Conservation (phyloP, 2,329 filamentous ascomycete species). For the Neonectria faginata region DNA sequence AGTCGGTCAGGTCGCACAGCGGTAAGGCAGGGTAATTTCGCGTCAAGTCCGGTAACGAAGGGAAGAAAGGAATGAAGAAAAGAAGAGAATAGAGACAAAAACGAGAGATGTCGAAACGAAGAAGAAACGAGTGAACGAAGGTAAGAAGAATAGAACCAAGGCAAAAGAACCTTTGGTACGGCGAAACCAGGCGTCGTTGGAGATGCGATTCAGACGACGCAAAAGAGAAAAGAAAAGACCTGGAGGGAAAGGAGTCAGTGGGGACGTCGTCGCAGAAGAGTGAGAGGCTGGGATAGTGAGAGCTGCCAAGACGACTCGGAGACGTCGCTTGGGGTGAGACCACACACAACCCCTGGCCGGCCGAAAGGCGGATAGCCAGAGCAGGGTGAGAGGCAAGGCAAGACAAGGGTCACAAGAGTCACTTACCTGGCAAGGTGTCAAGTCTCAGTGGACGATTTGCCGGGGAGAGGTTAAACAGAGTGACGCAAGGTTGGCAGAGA, state of each 20-base stretch:
- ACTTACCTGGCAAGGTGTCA: conserved; percentile 22
- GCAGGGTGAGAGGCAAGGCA: conserved; percentile 14
- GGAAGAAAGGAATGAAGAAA: conserved; percentile 14
- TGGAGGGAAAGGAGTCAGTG: conserved; percentile 29
- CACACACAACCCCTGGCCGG: conserved; percentile 14
- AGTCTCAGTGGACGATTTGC: conserved; percentile 18
- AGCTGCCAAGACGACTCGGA: conserved; percentile 31
- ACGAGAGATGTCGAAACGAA: conserved; percentile 28
- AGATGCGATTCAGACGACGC: conserved; percentile 33
- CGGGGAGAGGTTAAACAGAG: conserved; percentile 9
- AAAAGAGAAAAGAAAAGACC: conserved; percentile 36
- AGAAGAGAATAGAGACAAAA: no score
- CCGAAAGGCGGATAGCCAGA: conserved; percentile 16
- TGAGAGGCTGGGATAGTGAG: conserved; percentile 29
- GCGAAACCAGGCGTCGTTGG: conserved; percentile 42
- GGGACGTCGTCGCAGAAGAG: conserved; percentile 37
- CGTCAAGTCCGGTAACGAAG: conserved; percentile 25
- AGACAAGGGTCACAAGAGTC: conserved; percentile 24
- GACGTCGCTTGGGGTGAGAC: conserved; percentile 29
- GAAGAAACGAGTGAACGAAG: conserved; percentile 35
- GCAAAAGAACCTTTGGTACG: conserved; percentile 37
- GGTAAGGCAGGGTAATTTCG: conserved; percentile 33
- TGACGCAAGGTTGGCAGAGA: conserved; percentile 15
- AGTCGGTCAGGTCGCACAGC: conserved; percentile 40
- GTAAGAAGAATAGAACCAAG: conserved; percentile 31